Percentiles rank a stretch among this genome's conserved stretches.
phyloP scores from a whole-genome alignment of 768 basidiomycete species.

The Macrolepiota fuliginosa region DNA sequence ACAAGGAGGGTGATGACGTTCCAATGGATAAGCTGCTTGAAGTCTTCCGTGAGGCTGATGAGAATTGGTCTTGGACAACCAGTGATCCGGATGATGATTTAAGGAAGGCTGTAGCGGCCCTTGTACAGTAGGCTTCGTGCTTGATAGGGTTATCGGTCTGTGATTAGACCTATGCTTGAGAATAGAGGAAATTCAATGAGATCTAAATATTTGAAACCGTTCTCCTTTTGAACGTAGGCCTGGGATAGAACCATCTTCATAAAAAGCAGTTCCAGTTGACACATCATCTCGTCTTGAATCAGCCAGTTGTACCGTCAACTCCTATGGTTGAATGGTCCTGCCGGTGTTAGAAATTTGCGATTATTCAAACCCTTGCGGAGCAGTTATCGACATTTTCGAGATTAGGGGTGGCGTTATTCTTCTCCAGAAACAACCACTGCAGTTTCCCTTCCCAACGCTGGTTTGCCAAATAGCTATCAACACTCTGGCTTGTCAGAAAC shows the following conservation, averaged over 20 bases:
- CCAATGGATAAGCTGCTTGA: slow-evolving; percentile 18
- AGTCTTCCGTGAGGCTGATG: slow-evolving; percentile 18
- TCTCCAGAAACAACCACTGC: not conserved
- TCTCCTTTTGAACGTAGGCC: too few species aligned
- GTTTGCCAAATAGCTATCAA: not conserved
- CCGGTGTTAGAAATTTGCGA: slow-evolving; percentile 1
- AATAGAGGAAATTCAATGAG: too few species aligned
- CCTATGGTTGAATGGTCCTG: not conserved
- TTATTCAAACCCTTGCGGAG: not conserved
- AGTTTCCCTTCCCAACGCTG: not conserved
- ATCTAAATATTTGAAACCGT: too few species aligned
- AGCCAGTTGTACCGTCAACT: too few species aligned
- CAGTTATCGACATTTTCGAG: too few species aligned
- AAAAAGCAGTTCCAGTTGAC: too few species aligned
- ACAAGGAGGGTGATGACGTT: slow-evolving; percentile 25
- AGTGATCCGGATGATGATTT: slow-evolving; percentile 24
- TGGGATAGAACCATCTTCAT: too few species aligned
- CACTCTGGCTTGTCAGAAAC: not conserved
- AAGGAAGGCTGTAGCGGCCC: slow-evolving; percentile 13
- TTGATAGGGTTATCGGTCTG: too few species aligned
- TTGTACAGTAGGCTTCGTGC: too few species aligned
- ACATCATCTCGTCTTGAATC: too few species aligned
- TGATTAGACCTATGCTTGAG: too few species aligned
- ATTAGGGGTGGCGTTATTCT: not conserved
- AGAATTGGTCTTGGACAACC: slow-evolving; percentile 25